phyloP scores from a whole-genome alignment of 108 stramenopile genomes.

The Aurantiochytrium sp. region DNA sequence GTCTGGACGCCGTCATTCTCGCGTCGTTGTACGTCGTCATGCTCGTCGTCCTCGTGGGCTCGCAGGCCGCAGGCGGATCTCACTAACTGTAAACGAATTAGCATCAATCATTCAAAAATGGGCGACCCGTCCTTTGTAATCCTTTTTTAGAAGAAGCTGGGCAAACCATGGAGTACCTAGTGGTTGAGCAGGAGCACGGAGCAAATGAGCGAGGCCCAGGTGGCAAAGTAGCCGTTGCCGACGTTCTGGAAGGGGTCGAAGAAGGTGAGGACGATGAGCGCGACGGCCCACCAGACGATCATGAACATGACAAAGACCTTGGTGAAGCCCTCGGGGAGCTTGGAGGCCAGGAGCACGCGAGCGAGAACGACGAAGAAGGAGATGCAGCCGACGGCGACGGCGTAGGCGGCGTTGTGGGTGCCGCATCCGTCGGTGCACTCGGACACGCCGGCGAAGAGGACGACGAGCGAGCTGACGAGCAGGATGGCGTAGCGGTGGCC shows the following conservation, averaged over 20 bases:
- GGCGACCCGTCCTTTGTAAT: too few species aligned
- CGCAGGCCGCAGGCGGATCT: too few species aligned
- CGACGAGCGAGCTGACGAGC: background rate
- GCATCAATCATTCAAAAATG: too few species aligned
- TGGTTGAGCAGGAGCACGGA: conserved; percentile 16
- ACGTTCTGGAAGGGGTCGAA: background rate
- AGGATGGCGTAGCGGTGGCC: conserved; percentile 17
- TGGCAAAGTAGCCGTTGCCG: conserved; percentile 27
- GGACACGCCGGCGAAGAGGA: background rate
- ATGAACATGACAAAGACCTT: conserved; percentile 11
- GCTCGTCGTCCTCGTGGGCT: background rate
- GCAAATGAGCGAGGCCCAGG: conserved; percentile 9
- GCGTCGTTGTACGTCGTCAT: background rate
- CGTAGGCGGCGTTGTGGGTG: background rate
- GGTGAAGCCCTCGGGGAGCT: background rate
- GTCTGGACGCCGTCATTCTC: conserved; percentile 19
- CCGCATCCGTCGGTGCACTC: background rate
- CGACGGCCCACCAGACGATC: conserved; percentile 7
- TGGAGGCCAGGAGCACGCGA: background rate
- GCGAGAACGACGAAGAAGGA: background rate
- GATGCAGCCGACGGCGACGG: background rate
- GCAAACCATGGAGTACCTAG: too few species aligned
- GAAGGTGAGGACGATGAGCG: background rate
- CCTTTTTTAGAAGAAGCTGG: too few species aligned
- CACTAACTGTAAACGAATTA: too few species aligned